Evolutionary conservation across 2,329 filamentous ascomycete species (phyloP), one percentile per base, ranked within the genome.

Genomic region (Lachnellula cervina): DNA sequence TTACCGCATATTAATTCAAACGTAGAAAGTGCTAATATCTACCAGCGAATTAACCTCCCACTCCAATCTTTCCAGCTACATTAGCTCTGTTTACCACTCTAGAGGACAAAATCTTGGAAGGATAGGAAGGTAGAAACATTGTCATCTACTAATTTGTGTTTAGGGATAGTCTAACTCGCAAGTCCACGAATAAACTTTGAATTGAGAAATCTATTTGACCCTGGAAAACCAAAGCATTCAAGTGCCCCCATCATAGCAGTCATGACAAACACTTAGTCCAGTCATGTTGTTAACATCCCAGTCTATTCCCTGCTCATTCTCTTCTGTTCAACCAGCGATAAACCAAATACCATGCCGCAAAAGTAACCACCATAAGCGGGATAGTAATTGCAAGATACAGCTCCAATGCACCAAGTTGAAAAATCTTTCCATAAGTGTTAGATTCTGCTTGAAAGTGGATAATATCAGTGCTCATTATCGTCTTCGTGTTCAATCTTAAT

Each of bases 381-480:
- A 74, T 5, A 17, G 65, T 68, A 16, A 75, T 59, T 0, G 56
- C 60, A 2, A 74, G 51, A 53, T 70, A 75, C 13, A 71, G 23
- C n/a, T 61, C 35, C n/a, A 72, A 42, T 2, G 70, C 68, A 4
- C 51, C 63, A 5, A 48, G 25, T 34, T 52, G 3, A 68, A 64
- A 19, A 64, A 59, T 19, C 58, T 56, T 43, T 63, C 28, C 28
- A 8, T 6, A 8, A 4, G 11, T 25, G n/a, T 42, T 17, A 16
- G 47, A 13, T 17, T 59, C 32, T 45, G 57, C 28, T 40, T 61
- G 55, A 45, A 64, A 63, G 8, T 64, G 56, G 13, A 74, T 54
- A 7, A 74, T 73, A 21, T 72, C 69, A 0, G 72, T 74, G 55
- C 71, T 73, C 71, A 75, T 73, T 43, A 75, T 66, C 5, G 72